Conservation (phyloP, 192 early-diverging fungal genomes). For the Linnemannia exigua region DNA sequence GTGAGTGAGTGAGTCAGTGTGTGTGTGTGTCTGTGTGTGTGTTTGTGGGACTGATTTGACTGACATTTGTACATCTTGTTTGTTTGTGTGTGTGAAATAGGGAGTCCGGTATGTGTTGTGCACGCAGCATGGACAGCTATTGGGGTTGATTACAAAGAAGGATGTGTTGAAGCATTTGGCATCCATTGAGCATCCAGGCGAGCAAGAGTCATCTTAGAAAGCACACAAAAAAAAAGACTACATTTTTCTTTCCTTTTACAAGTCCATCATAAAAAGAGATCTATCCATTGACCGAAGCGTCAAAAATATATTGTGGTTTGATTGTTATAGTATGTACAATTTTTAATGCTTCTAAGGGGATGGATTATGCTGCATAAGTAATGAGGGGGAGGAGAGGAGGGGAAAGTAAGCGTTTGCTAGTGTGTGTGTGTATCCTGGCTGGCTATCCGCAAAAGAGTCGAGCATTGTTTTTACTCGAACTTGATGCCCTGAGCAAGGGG, state of each 20-base stretch:
- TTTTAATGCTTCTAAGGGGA: slow-evolving; percentile 7
- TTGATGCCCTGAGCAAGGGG: slow-evolving; percentile 97
- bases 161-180: slow-evolving; percentile 71
- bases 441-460: neutral
- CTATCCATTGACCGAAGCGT: no score
- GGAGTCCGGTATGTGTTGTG: slow-evolving; percentile 74
- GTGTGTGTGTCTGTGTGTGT: slow-evolving; percentile 2
- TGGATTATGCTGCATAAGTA: slow-evolving; percentile 1
- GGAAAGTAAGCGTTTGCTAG: neutral
- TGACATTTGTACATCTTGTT: neutral
- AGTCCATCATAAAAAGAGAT: neutral
- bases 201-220: slow-evolving; percentile 32
- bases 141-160: slow-evolving; percentile 82
- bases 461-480: slow-evolving; percentile 80
- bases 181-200: slow-evolving; percentile 49
- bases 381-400: neutral
- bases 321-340: neutral
- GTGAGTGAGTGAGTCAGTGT: no score
- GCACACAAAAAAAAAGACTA: no score
- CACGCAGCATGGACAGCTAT: slow-evolving; percentile 69
- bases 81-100: slow-evolving; percentile 10
- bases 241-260: neutral
- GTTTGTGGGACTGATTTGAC: neutral
- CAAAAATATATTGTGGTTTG: neutral
- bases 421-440: neutral